Conservation (phyloP, 1,284 basidiomycete species). For the Mycena citricolor region DNA sequence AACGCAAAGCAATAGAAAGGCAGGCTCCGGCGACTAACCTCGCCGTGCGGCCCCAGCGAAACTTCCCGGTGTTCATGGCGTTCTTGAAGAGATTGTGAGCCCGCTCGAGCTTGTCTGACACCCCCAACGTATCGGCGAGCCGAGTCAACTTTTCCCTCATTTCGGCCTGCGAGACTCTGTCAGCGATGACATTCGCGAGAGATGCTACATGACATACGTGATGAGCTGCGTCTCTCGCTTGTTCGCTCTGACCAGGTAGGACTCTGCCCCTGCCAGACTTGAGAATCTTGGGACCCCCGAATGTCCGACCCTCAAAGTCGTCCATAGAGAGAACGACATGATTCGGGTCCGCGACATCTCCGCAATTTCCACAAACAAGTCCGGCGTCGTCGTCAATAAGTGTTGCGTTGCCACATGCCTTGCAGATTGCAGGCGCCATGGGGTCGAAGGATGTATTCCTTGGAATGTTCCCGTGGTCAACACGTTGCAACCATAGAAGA, state of each 20-base stretch:
- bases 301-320: conserved; percentile 31
- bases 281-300: conserved; percentile 37
- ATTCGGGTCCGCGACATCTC: conserved; percentile 59
- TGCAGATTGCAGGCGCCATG: conserved; percentile 19
- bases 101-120: conserved; percentile 56
- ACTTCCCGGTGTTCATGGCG: conserved; percentile 53
- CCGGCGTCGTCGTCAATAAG: conserved; percentile 56
- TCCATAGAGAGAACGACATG: conserved; percentile 56
- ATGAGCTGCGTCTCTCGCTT: conserved; percentile 59
- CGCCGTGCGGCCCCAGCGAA: conserved; percentile 69
- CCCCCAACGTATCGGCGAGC: too few species aligned
- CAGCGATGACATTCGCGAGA: too few species aligned
- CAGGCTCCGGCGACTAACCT: conserved; percentile 65
- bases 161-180: too few species aligned
- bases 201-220: conserved; percentile 48
- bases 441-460: background rate
- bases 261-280: conserved; percentile 51
- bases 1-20: conserved; percentile 65
- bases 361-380: conserved; percentile 65
- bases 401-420: conserved; percentile 47
- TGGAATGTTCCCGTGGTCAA: too few species aligned
- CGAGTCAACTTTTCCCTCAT: too few species aligned
- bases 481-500: too few species aligned
- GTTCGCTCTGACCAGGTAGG: conserved; percentile 60
- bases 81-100: conserved; percentile 65